Evolutionary conservation across 164 flowering plant species (phyloP), one percentile per base, ranked within the genome.

Genomic region (Magnolia sinica): DNA sequence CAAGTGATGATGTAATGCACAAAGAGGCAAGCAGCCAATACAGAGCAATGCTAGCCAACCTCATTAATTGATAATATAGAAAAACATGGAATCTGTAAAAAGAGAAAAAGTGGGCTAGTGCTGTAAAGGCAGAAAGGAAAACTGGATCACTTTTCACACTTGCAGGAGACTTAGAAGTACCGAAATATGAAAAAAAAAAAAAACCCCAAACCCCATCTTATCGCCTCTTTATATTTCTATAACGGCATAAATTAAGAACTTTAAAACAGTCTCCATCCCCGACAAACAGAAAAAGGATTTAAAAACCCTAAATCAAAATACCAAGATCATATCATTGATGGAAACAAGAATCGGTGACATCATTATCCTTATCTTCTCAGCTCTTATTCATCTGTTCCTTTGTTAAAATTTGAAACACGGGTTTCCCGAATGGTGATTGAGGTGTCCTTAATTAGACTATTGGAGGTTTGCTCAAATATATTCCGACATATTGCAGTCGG

Each of bases 61-160:
- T 55, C 61, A 55, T 9, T 11, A 55, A 55, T 11, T 37, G 18
- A 55, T 11, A 55, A 11, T 11, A 55, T 11, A 55, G 61, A 10
- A 55, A 55, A 55, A 55, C 61, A 55, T 55, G 61, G 27, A 70
- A 37, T 14, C 45, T 68, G 9, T 49, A 22, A 3, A 70, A 70
- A 19, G 73, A 50, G 23, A 9, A 50, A 70, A 50, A 68, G 49
- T 29, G 73, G 55, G 22, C 20, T 70, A 24, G 37, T 68, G 70
- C 16, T 24, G 45, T 68, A 55, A 55, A 55, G 70, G 70, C 9
- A 8, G 49, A 8, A 37, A 68, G 49, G 24, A 24, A 68, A 68
- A 70, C 55, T 70, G 73, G 58, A 70, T 70, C 73, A 70, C 73
- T 50, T 70, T 50, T 49, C 16, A 3, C 6, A 50, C 49, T 29